phyloP scores from a whole-genome alignment of 495 filamentous ascomycete genomes.

The Aspergillus carlsbadensis region DNA sequence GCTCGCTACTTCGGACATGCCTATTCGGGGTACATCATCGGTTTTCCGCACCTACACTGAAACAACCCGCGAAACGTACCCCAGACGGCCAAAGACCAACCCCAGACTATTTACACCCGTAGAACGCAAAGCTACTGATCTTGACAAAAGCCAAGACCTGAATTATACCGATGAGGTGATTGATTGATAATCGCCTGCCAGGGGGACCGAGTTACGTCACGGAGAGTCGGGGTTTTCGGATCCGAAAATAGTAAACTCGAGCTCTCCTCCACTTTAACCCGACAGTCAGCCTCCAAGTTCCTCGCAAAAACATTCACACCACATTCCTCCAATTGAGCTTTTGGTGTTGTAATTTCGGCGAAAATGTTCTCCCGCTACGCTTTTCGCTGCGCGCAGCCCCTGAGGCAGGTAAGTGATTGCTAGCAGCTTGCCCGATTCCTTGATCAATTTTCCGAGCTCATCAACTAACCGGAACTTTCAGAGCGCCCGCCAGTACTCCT shows the following conservation, averaged over 20 bases:
- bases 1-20: too few species aligned
- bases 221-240: slow-evolving; percentile 13
- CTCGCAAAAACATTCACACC: slow-evolving; percentile 13
- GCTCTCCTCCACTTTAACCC: slow-evolving; percentile 25
- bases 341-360: slow-evolving; percentile 12
- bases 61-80: too few species aligned
- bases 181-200: slow-evolving; percentile 12
- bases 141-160: too few species aligned
- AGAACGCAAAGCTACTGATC: too few species aligned
- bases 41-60: too few species aligned
- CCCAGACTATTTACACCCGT: too few species aligned
- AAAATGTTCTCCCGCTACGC: slow-evolving; percentile 51
- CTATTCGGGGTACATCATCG: too few species aligned
- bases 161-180: neutral
- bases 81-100: neutral
- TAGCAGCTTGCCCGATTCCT: neutral
- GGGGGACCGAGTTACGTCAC: slow-evolving; percentile 24
- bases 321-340: slow-evolving; percentile 16
- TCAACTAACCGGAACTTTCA: slow-evolving; percentile 19
- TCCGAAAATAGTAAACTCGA: slow-evolving; percentile 5
- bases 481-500: slow-evolving; percentile 54
- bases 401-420: slow-evolving; percentile 42
- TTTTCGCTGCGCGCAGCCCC: slow-evolving; percentile 48
- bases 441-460: neutral
- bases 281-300: neutral